These are phyloP conservation scores for Pythium angustatum DNA, from an alignment of 352 stramenopile genomes.

Conservation along the genomic window DNA sequence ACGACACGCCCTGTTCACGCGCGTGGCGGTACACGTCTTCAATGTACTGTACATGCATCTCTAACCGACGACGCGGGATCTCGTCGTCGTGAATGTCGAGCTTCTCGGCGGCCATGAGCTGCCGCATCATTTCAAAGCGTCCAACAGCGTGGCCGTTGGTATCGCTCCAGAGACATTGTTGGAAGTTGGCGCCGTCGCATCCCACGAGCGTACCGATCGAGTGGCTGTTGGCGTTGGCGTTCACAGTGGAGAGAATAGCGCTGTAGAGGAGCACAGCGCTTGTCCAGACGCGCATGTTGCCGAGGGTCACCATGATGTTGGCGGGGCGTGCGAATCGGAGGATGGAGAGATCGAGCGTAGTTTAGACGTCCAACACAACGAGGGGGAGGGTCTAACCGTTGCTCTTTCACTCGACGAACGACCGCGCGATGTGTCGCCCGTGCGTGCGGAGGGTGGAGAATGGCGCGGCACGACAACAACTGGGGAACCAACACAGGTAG, in stretches of 20 bases:
- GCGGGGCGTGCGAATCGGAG: constrained; percentile 10
- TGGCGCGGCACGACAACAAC: background rate
- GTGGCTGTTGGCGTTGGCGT: constrained; percentile 15
- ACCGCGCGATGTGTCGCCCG: constrained; percentile 12
- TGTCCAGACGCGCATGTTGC: constrained; percentile 9
- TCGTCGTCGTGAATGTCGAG: constrained; percentile 30
- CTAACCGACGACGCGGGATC: constrained; percentile 49
- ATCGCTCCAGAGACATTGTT: constrained; percentile 61
- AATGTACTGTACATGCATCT: constrained; percentile 64
- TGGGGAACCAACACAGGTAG: constrained; percentile 8
- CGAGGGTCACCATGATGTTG: constrained; percentile 17
- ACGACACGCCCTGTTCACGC: constrained; percentile 34
- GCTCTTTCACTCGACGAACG: background rate
- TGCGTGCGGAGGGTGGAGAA: background rate
- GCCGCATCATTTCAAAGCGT: constrained; percentile 51
- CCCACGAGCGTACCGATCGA: constrained; percentile 61
- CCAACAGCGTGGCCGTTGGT: constrained; percentile 36
- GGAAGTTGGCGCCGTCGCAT: constrained; percentile 33
- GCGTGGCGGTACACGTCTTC: constrained; percentile 66
- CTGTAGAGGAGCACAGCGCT: constrained; percentile 14
- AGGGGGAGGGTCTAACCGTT: background rate
- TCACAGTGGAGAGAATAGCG: constrained; percentile 8
- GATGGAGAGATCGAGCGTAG: background rate
- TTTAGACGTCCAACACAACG: background rate
- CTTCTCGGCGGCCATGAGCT: constrained; percentile 55